Evolutionary conservation across 306 rosid species (phyloP).

Genomic region (Ceratonia siliqua): DNA sequence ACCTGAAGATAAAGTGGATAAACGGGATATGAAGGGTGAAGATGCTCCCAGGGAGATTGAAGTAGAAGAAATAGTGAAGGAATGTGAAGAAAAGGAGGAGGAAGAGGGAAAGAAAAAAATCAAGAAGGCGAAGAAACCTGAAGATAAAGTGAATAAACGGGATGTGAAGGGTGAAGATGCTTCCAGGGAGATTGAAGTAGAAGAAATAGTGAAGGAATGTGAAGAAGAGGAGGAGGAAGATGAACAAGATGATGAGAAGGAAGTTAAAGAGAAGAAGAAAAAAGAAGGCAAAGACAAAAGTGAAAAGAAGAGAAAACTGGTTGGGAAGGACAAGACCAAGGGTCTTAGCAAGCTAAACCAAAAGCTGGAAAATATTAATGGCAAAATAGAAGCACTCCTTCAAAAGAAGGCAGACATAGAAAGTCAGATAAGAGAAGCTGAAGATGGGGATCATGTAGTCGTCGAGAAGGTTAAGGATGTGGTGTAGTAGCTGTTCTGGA

Average conservation of each 20-base stretch:
- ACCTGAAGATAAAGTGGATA: background rate
- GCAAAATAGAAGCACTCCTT: constrained; percentile 54
- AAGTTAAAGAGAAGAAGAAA: constrained; percentile 34
- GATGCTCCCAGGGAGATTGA: constrained; percentile 40
- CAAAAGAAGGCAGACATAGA: constrained; percentile 50
- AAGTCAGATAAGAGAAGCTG: constrained; percentile 62
- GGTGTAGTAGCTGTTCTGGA: constrained; percentile 13
- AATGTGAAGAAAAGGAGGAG: constrained; percentile 19
- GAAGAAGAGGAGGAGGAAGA: constrained; percentile 23
- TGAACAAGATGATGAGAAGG: constrained; percentile 26
- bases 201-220: constrained; percentile 34
- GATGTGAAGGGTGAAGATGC: constrained; percentile 16
- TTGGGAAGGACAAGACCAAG: constrained; percentile 44
- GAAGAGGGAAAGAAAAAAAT: constrained; percentile 2
- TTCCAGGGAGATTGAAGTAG: constrained; percentile 43
- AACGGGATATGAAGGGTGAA: constrained; percentile 2
- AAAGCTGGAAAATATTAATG: constrained; percentile 60
- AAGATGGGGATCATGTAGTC: constrained; percentile 29
- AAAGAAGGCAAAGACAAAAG: constrained; percentile 48
- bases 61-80: constrained; percentile 38
- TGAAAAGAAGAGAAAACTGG: constrained; percentile 54
- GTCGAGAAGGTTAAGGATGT: constrained; percentile 28
- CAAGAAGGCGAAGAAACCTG: background rate
- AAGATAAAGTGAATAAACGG: background rate
- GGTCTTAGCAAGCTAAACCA: constrained; percentile 56